Evolutionary conservation across 148 eudicot genomes (phyloP).

Genomic region (Beta vulgaris): DNA sequence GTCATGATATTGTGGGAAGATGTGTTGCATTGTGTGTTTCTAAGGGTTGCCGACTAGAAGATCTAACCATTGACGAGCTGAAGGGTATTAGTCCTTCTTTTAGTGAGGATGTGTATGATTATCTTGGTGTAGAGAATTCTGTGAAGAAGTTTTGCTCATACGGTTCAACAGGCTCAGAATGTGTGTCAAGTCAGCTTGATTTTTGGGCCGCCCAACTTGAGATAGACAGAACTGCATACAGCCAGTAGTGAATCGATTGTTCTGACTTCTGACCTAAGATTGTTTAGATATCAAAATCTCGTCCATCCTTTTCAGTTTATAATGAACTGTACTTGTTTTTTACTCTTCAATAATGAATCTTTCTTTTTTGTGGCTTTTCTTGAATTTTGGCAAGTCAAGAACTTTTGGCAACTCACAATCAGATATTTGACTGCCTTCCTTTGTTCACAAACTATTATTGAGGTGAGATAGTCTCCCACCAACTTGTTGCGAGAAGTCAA

Average conservation of each 20-base stretch:
- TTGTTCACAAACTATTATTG: too few relatives aligned
- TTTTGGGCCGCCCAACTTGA: slow-evolving; percentile 62
- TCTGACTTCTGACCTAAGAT: neutral
- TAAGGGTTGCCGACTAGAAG: slow-evolving; percentile 63
- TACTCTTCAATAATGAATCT: neutral
- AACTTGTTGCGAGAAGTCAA: neutral
- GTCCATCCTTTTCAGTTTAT: neutral
- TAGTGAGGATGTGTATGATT: slow-evolving; percentile 72
- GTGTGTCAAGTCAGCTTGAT: slow-evolving; percentile 70
- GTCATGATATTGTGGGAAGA: slow-evolving; percentile 93
- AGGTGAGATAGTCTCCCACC: too few relatives aligned
- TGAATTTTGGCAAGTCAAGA: neutral
- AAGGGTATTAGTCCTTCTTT: slow-evolving; percentile 53
- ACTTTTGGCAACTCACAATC: neutral
- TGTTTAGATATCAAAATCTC: neutral
- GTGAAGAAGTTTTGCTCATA: slow-evolving; percentile 81
- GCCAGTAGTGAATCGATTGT: neutral
- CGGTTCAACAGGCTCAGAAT: slow-evolving; percentile 90
- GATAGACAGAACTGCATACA: slow-evolving; percentile 29
- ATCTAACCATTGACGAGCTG: slow-evolving; percentile 67
- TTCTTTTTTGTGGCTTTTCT: neutral
- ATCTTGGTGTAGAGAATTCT: slow-evolving; percentile 83
- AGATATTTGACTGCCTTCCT: neutral
- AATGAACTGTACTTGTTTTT: neutral
- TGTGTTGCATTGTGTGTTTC: slow-evolving; percentile 76